Evolutionary conservation across 371 early-diverging fungal genomes (phyloP), one percentile per base, ranked within the genome.

Genomic region (Blastocladiella emersonii): DNA sequence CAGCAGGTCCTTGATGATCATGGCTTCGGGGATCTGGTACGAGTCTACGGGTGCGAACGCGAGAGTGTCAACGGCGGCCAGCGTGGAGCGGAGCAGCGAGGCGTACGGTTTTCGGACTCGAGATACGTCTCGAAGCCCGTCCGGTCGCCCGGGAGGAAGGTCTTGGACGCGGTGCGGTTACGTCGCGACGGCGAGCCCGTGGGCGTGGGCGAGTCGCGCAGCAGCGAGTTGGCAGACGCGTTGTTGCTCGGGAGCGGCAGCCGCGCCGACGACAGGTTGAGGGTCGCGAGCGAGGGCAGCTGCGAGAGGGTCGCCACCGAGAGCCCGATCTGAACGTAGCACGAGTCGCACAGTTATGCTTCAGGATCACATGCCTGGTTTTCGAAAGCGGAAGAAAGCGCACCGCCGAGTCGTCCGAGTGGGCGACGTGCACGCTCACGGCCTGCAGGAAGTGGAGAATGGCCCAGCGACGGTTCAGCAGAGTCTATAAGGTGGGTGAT

Each of bases 1-100:
- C 10, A 97, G 78, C 59, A 94, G 70, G 62, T 97, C 98, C 3
- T 86, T 81, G 44, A 97, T 69, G 34, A 93, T 69, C 0, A 76
- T 76, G 2, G 79, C 68, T 69, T 95, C 94, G 19, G 79, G 67
- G 6, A 85, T 74, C n/a, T 76, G 76, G 60, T 76, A 68, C 44
- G 69, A 68, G 34, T 67, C 66, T 41, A 72, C 64, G 37, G n/a
- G n/a, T n/a, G 27, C 57, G 41, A 25, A 62, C 51, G 55, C 25
- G 34, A 30, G 62, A 44, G 25, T 63, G 63, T 62, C 23, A 56
- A 15, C 32, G 41, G 32, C 67, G 64, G 25, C 57, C 27, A 7
- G 49, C 15, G 49, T 63, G 57, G n/a, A n/a, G 19, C 5, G 34
- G 15, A 55, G 5, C 7, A 30, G 12, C 5, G 34, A 5, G 55